Base-by-base conservation (phyloP, 805 yeast genomes). In the Starmera dryadoides region DNA sequence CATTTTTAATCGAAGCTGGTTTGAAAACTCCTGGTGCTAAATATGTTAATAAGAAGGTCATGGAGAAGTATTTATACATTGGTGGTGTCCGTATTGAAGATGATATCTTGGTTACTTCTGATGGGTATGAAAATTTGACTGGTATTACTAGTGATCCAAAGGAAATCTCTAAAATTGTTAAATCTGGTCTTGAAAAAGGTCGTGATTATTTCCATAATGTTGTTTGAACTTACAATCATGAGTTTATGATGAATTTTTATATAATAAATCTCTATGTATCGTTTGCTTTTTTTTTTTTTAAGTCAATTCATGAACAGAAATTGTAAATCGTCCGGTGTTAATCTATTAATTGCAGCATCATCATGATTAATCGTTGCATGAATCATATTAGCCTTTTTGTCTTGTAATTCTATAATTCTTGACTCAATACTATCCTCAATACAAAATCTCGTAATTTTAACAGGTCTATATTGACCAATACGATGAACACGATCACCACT, bases 11-110 rank as follows among this genome's bases (percentile, higher is more conserved):
- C 35, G 77, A 81, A 37, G 78, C 81, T 25, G 74, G 75, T 9
- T 61, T 83, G 49, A 65, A 73, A 34, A 71, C 71, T 29, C 52
- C 56, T 4, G 50, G 56, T 14, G 46, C 48, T 3, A 56, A 62
- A 34, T 52, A 47, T 39, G 80, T 91, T 41, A 70, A 87, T 52
- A 58, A 61, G 46, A 78, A 75, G 0, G 78, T 83, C 6, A 66
- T 91, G 44, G 79, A 85, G 40, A 79, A 76, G 52, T 91, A 88
- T 61, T 76, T 83, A 81, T 75, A 81, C 48, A 77, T 93, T 41
- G 98, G 98, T n/a, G 98, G 98, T 34, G 96, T 91, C 6, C 77
- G 98, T 60, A 87, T 91, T 41, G 98, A 91, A 62, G 98, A 91
- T 57, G 97, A 91, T 55, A 73, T 93, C 32, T 64, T 86, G 34